Evolutionary conservation across 208 protist species (phyloP), one percentile per base, ranked within the genome.

Genomic region (Trypanosoma lewisi): DNA sequence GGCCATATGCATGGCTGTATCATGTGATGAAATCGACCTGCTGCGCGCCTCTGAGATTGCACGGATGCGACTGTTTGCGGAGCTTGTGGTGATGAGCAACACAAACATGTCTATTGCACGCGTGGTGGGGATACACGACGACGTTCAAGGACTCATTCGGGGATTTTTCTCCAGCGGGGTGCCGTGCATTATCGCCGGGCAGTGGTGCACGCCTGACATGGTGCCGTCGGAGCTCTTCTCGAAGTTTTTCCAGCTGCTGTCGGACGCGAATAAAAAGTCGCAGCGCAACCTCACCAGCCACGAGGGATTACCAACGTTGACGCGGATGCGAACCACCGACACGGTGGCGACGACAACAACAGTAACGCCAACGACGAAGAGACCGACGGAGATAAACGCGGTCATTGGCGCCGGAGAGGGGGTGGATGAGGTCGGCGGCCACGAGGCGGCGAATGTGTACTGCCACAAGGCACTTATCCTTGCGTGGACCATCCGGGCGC

Each of bases 161-260:
- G 75, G 73, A 28, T 92, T 94, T 59, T 80, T 87, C 53, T 70
- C 79, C 50, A 69, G 75, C 61, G 87, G 87, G 4, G 86, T 85
- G 50, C 85, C 87, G 16, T 93, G 84, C 63, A 80, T 96, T 9
- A 75, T 96, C 55, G 65, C 73, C 6, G 77, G 79, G 16, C 87
- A 90, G 77, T 96, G 91, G 87, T 96, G 91, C 79, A 96, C 87
- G 17, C 91, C 91, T 0, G 91, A 96, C 63, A 91, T 96, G 85
- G 64, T 81, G 30, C 87, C 91, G 28, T 61, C 77, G 23, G 64
- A 87, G 42, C 75, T 96, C 19, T 90, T 96, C 39, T 64, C 62
- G 17, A 66, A 69, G n/a, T 93, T 96, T 66, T 94, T 94, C 70
- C 48, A 74, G 45, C 53, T 80, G 48, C 75, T 81, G 25, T 63